A percentile compares a stretch with the other conserved stretches of the same genome.
Conservation (phyloP, 2,329 filamentous ascomycete species). For the Fonsecaea multimorphosa region DNA sequence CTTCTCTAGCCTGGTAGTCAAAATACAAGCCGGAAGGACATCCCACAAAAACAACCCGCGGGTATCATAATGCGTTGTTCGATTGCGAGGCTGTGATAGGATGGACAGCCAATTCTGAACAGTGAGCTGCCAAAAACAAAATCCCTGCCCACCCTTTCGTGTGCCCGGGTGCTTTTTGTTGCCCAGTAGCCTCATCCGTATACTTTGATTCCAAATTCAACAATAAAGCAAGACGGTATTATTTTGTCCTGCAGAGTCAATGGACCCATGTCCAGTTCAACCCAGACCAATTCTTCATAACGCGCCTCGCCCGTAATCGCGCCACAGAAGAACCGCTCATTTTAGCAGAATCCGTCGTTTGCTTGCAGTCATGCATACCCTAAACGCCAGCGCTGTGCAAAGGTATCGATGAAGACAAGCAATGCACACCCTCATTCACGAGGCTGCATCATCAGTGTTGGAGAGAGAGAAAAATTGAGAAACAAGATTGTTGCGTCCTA, state of each 20-base stretch:
- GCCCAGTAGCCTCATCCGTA: background rate
- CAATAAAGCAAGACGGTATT: background rate
- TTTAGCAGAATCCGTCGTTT: background rate
- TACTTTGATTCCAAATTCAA: background rate
- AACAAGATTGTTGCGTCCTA: background rate
- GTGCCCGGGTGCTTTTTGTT: background rate
- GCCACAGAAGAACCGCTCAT: conserved; percentile 1
- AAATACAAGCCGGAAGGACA: conserved; percentile 10
- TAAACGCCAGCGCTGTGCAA: conserved; percentile 27
- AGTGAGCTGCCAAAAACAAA: background rate
- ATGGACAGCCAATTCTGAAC: background rate
- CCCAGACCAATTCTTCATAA: background rate
- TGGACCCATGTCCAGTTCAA: conserved; percentile 3
- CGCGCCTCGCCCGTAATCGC: background rate
- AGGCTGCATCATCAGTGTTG: background rate
- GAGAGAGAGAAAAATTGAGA: background rate
- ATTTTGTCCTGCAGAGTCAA: background rate
- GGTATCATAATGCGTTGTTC: conserved; percentile 19
- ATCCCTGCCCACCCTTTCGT: conserved; percentile 7
- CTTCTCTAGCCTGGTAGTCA: background rate
- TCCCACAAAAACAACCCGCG: conserved; percentile 2
- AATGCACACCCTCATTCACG: background rate
- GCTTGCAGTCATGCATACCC: conserved; percentile 7
- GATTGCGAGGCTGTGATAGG: background rate
- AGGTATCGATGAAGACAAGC: conserved; percentile 13